A percentile compares a stretch with the other conserved stretches of the same genome.
Conservation (phyloP, 768 basidiomycete genomes). For the Pleurotus platypus region DNA sequence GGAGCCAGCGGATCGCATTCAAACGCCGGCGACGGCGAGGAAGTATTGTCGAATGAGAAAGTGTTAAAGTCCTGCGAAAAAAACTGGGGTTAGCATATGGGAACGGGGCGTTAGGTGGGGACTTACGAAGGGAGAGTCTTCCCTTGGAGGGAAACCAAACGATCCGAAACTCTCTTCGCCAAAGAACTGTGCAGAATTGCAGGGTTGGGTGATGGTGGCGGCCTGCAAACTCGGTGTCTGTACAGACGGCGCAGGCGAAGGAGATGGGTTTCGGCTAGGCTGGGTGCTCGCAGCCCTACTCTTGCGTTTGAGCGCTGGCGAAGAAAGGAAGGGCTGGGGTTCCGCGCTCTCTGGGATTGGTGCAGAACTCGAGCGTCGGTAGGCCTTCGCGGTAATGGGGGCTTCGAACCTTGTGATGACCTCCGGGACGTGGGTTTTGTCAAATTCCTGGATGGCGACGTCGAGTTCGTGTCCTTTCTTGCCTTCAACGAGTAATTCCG, state of each 20-base stretch:
- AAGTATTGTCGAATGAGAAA: constrained; percentile 42
- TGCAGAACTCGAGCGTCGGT: constrained; percentile 64
- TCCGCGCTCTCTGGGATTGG: constrained; percentile 42
- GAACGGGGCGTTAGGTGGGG: constrained; percentile 8
- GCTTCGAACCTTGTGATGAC: constrained; percentile 71
- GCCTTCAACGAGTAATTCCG: constrained; percentile 54
- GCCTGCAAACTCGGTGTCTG: constrained; percentile 2
- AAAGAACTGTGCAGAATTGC: constrained; percentile 26
- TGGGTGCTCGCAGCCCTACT: constrained; percentile 35
- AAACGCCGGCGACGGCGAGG: constrained; percentile 25
- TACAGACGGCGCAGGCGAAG: constrained; percentile 13
- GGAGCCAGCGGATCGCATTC: constrained; percentile 24
- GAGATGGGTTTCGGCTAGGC: constrained; percentile 23
- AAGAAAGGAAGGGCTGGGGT: constrained; percentile 30
- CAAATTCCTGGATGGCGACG: constrained; percentile 52
- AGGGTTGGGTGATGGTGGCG: constrained; percentile 25
- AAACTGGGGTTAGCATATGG: neutral
- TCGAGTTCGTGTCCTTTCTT: constrained; percentile 55
- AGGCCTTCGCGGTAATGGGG: constrained; percentile 69
- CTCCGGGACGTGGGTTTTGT: constrained; percentile 49
- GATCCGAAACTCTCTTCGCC: constrained; percentile 11
- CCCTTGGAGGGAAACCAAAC: constrained; percentile 28
- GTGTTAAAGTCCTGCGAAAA: constrained; percentile 35
- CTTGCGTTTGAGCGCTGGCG: constrained; percentile 16
- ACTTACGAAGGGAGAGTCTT: constrained; percentile 51